These are phyloP conservation scores for Colletotrichum cereale DNA, from an alignment of 2,329 filamentous ascomycete genomes.

Conservation along the genomic window DNA sequence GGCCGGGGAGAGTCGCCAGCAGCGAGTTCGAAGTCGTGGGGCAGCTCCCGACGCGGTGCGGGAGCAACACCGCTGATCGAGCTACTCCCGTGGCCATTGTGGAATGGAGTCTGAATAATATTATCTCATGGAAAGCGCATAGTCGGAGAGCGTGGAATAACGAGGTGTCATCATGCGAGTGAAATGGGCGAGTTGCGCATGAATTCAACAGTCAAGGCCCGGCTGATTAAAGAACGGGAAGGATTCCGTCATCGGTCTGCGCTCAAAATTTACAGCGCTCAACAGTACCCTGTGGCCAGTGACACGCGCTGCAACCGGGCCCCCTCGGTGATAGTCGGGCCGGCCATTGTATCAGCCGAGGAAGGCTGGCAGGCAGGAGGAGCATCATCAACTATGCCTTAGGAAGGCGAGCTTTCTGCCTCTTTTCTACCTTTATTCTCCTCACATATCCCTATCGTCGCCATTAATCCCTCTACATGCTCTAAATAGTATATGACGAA, in stretches of 20 bases:
- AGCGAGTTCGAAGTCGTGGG: slow-evolving; percentile 22
- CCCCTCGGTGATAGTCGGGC: slow-evolving; percentile 36
- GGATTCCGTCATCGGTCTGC: slow-evolving; percentile 35
- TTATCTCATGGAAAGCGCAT: slow-evolving; percentile 40
- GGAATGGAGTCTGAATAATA: slow-evolving; percentile 17
- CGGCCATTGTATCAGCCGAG: slow-evolving; percentile 19
- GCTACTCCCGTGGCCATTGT: slow-evolving; percentile 56
- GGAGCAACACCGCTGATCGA: slow-evolving; percentile 62
- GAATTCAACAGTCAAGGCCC: slow-evolving; percentile 6
- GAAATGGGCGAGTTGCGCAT: slow-evolving; percentile 17
- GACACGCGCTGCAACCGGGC: slow-evolving; percentile 4
- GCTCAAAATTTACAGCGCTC: slow-evolving; percentile 32
- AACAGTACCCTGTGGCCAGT: slow-evolving; percentile 3
- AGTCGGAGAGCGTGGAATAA: slow-evolving; percentile 26
- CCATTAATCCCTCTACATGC: background rate
- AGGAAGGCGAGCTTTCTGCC: background rate
- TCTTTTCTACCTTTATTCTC: background rate
- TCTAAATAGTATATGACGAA: background rate
- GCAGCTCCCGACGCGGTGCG: slow-evolving; percentile 56
- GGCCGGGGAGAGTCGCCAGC: slow-evolving; percentile 40
- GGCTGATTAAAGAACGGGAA: slow-evolving; percentile 3
- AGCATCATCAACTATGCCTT: background rate
- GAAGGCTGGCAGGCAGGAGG: background rate
- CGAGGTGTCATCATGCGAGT: slow-evolving; percentile 34
- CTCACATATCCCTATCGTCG: background rate